A percentile compares a stretch with the other conserved stretches of the same genome.
Evolutionary conservation across 768 basidiomycete genomes (phyloP).

Genomic region (Baorangia bicolor): DNA sequence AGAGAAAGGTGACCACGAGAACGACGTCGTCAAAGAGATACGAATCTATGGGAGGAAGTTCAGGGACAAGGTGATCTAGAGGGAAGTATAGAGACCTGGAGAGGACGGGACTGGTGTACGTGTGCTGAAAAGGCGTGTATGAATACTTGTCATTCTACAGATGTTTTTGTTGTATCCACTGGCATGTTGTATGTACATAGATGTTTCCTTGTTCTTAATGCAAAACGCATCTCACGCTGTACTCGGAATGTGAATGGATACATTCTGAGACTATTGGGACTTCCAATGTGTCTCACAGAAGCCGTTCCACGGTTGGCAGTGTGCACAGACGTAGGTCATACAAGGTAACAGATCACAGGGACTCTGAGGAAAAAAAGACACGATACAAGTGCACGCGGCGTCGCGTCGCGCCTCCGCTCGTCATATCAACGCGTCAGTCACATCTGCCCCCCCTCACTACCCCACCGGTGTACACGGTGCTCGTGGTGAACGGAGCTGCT

Average conservation of each 20-base stretch:
- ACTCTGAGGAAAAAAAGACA: not conserved
- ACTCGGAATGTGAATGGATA: not conserved
- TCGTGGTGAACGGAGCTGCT: too few relatives aligned
- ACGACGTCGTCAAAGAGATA: conserved; percentile 61
- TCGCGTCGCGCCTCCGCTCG: too few relatives aligned
- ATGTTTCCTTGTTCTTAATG: not conserved
- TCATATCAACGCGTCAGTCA: too few relatives aligned
- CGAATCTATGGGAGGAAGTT: not conserved
- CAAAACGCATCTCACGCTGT: not conserved
- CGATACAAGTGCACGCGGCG: too few relatives aligned
- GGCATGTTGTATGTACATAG: conserved; percentile 1
- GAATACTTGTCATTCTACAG: not conserved
- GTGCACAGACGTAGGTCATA: not conserved
- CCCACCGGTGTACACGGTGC: too few relatives aligned
- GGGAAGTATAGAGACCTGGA: not conserved
- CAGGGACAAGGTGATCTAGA: not conserved
- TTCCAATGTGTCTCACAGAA: not conserved
- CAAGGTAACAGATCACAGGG: not conserved
- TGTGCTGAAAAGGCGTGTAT: not conserved
- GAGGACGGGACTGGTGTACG: not conserved
- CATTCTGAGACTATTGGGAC: not conserved
- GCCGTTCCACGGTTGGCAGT: not conserved
- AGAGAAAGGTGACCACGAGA: conserved; percentile 41
- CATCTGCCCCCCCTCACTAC: too few relatives aligned
- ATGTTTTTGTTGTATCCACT: not conserved